Base-by-base conservation (phyloP, 2,329 filamentous ascomycete species). In the Aspergillus sp. region DNA sequence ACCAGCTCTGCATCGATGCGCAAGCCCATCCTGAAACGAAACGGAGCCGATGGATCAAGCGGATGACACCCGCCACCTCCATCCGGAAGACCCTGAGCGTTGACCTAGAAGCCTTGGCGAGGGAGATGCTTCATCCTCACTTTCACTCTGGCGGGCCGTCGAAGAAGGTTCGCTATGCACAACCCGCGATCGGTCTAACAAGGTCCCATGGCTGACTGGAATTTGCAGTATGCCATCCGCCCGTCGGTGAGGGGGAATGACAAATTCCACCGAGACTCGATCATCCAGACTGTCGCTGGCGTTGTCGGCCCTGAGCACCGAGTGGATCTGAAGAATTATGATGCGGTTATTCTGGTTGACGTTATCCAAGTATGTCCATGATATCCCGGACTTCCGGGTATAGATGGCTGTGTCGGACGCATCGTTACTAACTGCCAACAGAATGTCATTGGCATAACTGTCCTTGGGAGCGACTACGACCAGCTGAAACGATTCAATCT, bases 361-460 rank as follows among this genome's bases (percentile, higher is more conserved):
- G 62, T 80, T 34, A 72, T 76, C 50, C 68, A 77, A 60, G 74
- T 77, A 54, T 45, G 68, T 44, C 26, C 29, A 22, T 12, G 29
- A 17, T 17, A 14, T 26, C 12, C 25, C 10, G 10, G n/a, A n/a
- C n/a, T n/a, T n/a, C n/a, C n/a, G n/a, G n/a, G n/a, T n/a, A n/a
- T n/a, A n/a, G n/a, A n/a, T n/a, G n/a, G n/a, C n/a, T n/a, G n/a
- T n/a, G 13, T 4, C 11, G 8, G 12, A 12, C 4, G 11, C 15
- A 17, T 19, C 15, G 14, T 17, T 5, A 4, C 27, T 29, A 29
- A 29, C 20, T 10, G 8, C 15, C 30, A 25, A 26, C 43, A 78
- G 75, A 78, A 77, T 43, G 55, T 79, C 7, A 68, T 75, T 38
- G 75, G 76, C 13, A 75, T 80, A 66, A 77, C 74, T 42, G 74